These are phyloP conservation scores for Amanita subjunquillea DNA, from an alignment of 768 basidiomycete genomes.

Conservation along the genomic window DNA sequence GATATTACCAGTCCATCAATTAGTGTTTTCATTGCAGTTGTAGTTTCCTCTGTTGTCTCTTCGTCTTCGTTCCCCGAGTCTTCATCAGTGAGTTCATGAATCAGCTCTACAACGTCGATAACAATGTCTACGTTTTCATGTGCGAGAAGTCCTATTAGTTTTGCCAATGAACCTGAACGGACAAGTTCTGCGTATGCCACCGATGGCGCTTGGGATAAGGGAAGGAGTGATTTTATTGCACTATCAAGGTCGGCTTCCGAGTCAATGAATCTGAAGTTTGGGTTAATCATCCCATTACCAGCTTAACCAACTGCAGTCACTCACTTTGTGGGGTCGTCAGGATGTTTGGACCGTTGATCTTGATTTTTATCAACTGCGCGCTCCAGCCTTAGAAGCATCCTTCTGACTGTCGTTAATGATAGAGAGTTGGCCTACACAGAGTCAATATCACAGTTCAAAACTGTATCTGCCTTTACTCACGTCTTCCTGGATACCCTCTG, in stretches of 20 bases:
- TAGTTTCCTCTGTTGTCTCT: slow-evolving; percentile 50
- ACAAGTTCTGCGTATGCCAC: slow-evolving; percentile 88
- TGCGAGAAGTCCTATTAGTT: slow-evolving; percentile 77
- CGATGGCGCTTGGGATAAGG: slow-evolving; percentile 75
- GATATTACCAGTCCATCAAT: slow-evolving; percentile 65
- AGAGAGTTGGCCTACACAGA: slow-evolving; percentile 48
- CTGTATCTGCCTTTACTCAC: slow-evolving; percentile 31
- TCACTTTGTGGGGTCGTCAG: slow-evolving; percentile 85
- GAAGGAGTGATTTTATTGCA: slow-evolving; percentile 79
- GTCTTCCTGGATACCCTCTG: slow-evolving; percentile 54
- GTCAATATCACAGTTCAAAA: slow-evolving; percentile 12
- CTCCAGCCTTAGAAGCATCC: slow-evolving; percentile 73
- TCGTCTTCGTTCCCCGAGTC: slow-evolving; percentile 79
- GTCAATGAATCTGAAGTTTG: slow-evolving; percentile 83
- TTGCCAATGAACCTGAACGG: slow-evolving; percentile 55
- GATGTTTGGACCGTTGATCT: slow-evolving; percentile 92
- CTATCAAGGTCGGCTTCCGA: slow-evolving; percentile 93
- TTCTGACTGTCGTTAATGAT: slow-evolving; percentile 59
- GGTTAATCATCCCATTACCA: neutral
- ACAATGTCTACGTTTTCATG: slow-evolving; percentile 97
- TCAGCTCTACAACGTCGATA: slow-evolving; percentile 87
- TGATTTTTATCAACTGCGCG: slow-evolving; percentile 90
- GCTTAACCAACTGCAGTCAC: slow-evolving; percentile 2
- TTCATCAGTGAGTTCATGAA: slow-evolving; percentile 94
- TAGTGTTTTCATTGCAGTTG: slow-evolving; percentile 63